Evolutionary conservation across 2,329 filamentous ascomycete species (phyloP), one percentile per base, ranked within the genome.

Genomic region (Calonectria hongkongensis): DNA sequence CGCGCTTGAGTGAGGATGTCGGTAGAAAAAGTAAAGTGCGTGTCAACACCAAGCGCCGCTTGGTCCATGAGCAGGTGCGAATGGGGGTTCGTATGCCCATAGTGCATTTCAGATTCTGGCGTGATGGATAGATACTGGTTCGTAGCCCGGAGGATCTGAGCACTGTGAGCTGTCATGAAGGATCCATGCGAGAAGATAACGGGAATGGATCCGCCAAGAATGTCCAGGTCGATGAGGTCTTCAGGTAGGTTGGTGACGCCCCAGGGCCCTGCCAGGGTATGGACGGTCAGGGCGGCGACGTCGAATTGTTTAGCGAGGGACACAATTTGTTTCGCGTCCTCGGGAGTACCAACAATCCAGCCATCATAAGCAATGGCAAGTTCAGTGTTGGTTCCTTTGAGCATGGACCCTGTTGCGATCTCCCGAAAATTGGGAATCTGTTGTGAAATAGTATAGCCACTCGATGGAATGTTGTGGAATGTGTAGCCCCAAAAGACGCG

Each of bases 81-180:
- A 45, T 81, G 77, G 1, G 84, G 83, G 70, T 91, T 88, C 0
- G 81, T 83, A 75, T 90, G 88, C n/a, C 90, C 89, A 79, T 87
- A 91, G 78, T 90, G 88, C 84, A 90, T 87, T 76, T 92, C 90
- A 0, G 88, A 89, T 76, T 92, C 90, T 1, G 89, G 89, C 0
- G 90, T 91, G 71, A 89, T 89, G 65, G 88, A 89, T 50, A 92
- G 81, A 80, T 88, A 88, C 64, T 90, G 86, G 79, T 91, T 88
- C 2, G 85, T 85, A 0, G 80, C 72, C 13, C 88, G 87, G 0
- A 91, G 84, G 0, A 89, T 82, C 1, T 80, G 66, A 0, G 82
- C 82, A 16, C 87, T 85, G 0, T 73, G 70, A 0, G 83, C 78
- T 0, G 85, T 86, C 21, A 90, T 78, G 79, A 84, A 88, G 16